A percentile compares a stretch with the other conserved stretches of the same genome.
These are phyloP conservation scores for Neofusicoccum kwambonambiense DNA, from an alignment of 2,329 filamentous ascomycete genomes.

Conservation along the genomic window DNA sequence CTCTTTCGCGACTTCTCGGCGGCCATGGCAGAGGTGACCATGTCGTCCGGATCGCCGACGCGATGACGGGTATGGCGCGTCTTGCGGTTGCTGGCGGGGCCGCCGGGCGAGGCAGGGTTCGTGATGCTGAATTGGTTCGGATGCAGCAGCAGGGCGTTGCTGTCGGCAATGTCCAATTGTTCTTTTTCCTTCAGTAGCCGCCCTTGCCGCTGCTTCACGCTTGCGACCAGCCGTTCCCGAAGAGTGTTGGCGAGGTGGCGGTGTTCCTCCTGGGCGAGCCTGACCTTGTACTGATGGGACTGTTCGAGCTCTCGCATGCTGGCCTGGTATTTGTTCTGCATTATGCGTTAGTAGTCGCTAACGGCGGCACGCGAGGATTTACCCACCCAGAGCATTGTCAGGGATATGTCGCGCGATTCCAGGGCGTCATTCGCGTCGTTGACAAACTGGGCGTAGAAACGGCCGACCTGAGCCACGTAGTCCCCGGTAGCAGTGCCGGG, in stretches of 20 bases:
- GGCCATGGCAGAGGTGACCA: slow-evolving; percentile 46
- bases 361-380: background rate
- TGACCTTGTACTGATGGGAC: slow-evolving; percentile 58
- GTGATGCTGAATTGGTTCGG: slow-evolving; percentile 66
- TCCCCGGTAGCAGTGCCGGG: slow-evolving; percentile 63
- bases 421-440: slow-evolving; percentile 84
- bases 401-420: slow-evolving; percentile 79
- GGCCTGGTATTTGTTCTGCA: slow-evolving; percentile 57
- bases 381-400: slow-evolving; percentile 77
- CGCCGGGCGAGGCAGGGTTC: slow-evolving; percentile 62
- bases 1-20: slow-evolving; percentile 58
- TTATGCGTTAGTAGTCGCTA: slow-evolving; percentile 21
- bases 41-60: slow-evolving; percentile 48
- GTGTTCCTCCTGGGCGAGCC: slow-evolving; percentile 63
- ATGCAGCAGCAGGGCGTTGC: slow-evolving; percentile 63
- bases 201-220: slow-evolving; percentile 56
- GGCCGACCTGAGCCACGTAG: slow-evolving; percentile 65
- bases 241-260: slow-evolving; percentile 58
- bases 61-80: slow-evolving; percentile 61
- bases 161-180: slow-evolving; percentile 65
- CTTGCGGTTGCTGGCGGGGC: slow-evolving; percentile 60
- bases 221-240: slow-evolving; percentile 60
- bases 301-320: slow-evolving; percentile 56
- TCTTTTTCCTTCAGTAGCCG: slow-evolving; percentile 64
- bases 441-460: slow-evolving; percentile 80